phyloP scores from a whole-genome alignment of 306 rosid genomes.

The Gillenia trifoliata region DNA sequence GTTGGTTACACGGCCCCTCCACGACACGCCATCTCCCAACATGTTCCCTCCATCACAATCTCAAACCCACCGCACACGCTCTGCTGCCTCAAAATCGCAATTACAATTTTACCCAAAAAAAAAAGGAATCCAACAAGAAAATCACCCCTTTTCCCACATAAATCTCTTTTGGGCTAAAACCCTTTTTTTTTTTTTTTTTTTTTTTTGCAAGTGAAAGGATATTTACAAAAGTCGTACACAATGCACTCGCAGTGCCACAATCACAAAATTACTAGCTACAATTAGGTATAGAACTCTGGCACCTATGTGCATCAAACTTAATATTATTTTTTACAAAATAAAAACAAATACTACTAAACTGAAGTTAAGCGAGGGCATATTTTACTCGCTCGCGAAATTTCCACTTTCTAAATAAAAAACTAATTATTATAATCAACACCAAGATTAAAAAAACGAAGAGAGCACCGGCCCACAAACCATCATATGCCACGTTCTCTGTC shows the following conservation, averaged over 20 bases:
- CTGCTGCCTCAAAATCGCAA: slow-evolving; percentile 1
- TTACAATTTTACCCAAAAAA: not conserved
- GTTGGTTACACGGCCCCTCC: slow-evolving; percentile 4
- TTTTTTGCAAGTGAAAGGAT: no score
- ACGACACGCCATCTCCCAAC: slow-evolving; percentile 24
- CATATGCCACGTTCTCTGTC: slow-evolving; percentile 26
- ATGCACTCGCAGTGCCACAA: no score
- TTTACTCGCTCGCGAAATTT: not conserved
- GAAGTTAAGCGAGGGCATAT: no score
- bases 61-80: slow-evolving; percentile 15
- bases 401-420: not conserved
- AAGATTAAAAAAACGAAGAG: not conserved
- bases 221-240: no score
- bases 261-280: no score
- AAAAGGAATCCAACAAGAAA: slow-evolving; percentile 13
- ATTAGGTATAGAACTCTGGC: no score
- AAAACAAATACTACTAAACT: no score
- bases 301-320: no score
- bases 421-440: not conserved
- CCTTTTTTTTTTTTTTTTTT: no score
- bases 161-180: not conserved
- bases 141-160: not conserved
- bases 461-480: slow-evolving; percentile 33
- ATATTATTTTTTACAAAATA: no score
- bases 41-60: slow-evolving; percentile 18